Percentiles rank a stretch among this genome's conserved stretches.
Evolutionary conservation across 2,329 filamentous ascomycete species (phyloP).

Genomic region (Diplodia mutila): DNA sequence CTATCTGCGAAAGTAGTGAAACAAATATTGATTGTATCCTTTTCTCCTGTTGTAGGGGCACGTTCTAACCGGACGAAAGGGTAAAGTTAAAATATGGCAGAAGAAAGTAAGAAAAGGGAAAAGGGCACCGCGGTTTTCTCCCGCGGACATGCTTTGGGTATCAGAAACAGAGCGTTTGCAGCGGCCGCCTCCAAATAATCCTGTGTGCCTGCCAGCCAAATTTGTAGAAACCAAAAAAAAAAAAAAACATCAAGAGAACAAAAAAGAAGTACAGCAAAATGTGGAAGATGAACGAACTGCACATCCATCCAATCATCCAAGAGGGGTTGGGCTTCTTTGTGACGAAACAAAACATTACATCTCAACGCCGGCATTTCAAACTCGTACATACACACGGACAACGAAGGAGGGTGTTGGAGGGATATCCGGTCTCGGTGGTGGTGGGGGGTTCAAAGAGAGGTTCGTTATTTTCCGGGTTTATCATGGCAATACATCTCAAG

Average conservation of each 20-base stretch:
- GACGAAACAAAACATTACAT: background rate
- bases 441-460: background rate
- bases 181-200: slow-evolving; percentile 22
- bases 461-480: slow-evolving; percentile 5
- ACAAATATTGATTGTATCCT: slow-evolving; percentile 1
- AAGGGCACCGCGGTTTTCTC: slow-evolving; percentile 9
- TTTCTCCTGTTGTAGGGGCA: slow-evolving; percentile 15
- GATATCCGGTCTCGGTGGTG: background rate
- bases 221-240: background rate
- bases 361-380: slow-evolving; percentile 14
- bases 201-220: slow-evolving; percentile 20
- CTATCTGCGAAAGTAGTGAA: background rate
- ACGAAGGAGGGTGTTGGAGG: slow-evolving; percentile 8
- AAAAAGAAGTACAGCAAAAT: background rate
- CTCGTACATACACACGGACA: slow-evolving; percentile 15
- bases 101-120: slow-evolving; percentile 8
- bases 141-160: slow-evolving; percentile 21
- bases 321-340: background rate
- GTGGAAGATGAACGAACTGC: background rate
- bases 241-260: too few species aligned
- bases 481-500: background rate
- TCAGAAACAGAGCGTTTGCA: slow-evolving; percentile 23
- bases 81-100: background rate
- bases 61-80: background rate
- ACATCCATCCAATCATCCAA: slow-evolving; percentile 15